Base-by-base conservation (phyloP, 2,329 filamentous ascomycete species). In the Chaetomium sp. region DNA sequence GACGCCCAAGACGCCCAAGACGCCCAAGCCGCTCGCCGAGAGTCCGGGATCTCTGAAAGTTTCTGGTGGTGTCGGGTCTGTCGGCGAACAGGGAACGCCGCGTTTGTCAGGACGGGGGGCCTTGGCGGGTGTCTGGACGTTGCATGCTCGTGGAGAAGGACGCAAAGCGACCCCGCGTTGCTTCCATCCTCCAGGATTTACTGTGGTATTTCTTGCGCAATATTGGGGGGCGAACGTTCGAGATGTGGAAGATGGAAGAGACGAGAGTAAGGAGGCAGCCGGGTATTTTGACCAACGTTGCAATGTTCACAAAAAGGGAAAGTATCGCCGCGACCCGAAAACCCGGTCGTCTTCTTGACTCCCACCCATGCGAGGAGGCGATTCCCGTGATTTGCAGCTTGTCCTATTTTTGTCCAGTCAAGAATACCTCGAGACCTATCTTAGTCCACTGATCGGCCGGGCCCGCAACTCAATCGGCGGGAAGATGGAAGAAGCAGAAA, bases 251-350 rank as follows among this genome's bases (percentile, higher is more conserved):
- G 45, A 42, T 42, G 35, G 33, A 5, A 5, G 3, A 10, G 14
- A 12, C 12, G n/a, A 5, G 33, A 10, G 44, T 14, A 36, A 11
- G 27, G 35, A 47, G 7, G 27, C 11, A 14, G 6, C 37, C 49
- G 49, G 54, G 19, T 52, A 49, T 56, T 56, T 49, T 7, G 34
- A 41, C 12, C 12, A 49, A 40, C 37, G 43, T 54, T 51, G 50
- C 49, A 55, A 1, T 6, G 6, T 27, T 27, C 10, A 41, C 40
- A 9, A 37, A 53, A 57, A 6, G 40, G 44, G 51, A 52, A 54
- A 54, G 50, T 49, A 56, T 53, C 56, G 51, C 45, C 54, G 41
- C 33, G 43, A 47, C 50, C 46, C 51, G 47, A 53, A 48, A 48
- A 52, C 47, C 43, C 54, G 57, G 49, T 58, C 8, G 51, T 27